Percentiles rank a stretch among this genome's conserved stretches.
Evolutionary conservation across 2,329 filamentous ascomycete species (phyloP).

Genomic region (Cadophora luteo-olivacea): DNA sequence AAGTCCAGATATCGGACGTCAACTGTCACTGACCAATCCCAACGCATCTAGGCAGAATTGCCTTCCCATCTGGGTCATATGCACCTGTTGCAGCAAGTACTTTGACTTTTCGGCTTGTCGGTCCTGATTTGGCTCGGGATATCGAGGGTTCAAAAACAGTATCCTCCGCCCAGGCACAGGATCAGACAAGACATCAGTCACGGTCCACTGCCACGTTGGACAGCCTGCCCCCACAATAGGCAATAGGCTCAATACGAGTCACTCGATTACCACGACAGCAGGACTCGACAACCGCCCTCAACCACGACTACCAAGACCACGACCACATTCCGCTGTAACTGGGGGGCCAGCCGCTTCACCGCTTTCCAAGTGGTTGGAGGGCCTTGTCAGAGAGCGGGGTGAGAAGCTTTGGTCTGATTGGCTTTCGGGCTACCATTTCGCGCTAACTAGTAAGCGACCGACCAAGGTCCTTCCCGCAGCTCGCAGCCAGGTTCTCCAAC

Average conservation of each 20-base stretch:
- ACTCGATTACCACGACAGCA: neutral
- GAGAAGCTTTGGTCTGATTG: neutral
- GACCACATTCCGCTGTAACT: neutral
- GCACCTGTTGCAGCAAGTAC: conserved; percentile 9
- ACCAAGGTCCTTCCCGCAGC: conserved; percentile 18
- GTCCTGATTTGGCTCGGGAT: conserved; percentile 18
- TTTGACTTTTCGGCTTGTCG: conserved; percentile 14
- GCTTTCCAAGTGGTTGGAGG: conserved; percentile 17
- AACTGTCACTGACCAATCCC: neutral
- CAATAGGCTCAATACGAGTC: conserved; percentile 26
- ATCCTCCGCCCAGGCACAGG: conserved; percentile 2
- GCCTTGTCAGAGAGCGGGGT: conserved; percentile 10
- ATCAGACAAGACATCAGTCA: conserved; percentile 18
- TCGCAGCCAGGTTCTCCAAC: conserved; percentile 17
- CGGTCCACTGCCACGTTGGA: conserved; percentile 22
- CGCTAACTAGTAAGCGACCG: conserved; percentile 16
- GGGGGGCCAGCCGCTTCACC: conserved; percentile 14
- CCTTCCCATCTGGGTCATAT: conserved; percentile 14
- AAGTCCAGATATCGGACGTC: neutral
- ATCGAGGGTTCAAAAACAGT: neutral
- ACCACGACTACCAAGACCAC: neutral
- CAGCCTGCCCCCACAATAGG: conserved; percentile 23
- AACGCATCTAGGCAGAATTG: conserved; percentile 4
- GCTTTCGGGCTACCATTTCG: neutral
- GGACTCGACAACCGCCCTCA: neutral